These are phyloP conservation scores for Fraxinus baroniana DNA, from an alignment of 305 asterid genomes.

Conservation along the genomic window DNA sequence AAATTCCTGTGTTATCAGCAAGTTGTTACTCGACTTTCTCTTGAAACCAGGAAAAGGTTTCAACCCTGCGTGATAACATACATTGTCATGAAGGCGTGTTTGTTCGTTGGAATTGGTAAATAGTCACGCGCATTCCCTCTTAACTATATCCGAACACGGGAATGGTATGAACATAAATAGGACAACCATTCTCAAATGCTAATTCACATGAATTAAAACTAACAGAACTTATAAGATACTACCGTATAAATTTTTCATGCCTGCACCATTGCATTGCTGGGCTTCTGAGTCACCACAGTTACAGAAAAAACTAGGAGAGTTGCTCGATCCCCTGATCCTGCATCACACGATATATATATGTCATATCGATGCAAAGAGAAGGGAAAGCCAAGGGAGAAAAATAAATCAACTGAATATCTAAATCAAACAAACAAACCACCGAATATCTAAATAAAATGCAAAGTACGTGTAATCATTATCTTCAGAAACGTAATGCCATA, in stretches of 20 bases:
- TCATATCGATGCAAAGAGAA: not conserved
- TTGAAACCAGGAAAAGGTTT: slow-evolving; percentile 64
- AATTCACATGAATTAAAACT: not conserved
- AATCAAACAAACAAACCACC: not conserved
- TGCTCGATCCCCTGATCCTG: slow-evolving; percentile 56
- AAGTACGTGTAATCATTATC: not conserved
- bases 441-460: not conserved
- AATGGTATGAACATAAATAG: not conserved
- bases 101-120: not conserved
- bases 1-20: slow-evolving; percentile 32
- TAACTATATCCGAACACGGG: not conserved
- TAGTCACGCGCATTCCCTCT: not conserved
- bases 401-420: not conserved
- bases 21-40: slow-evolving; percentile 53
- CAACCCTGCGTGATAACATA: slow-evolving; percentile 48
- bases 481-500: not conserved
- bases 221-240: not conserved
- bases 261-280: slow-evolving; percentile 38
- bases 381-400: not conserved
- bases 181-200: not conserved
- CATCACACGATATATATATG: slow-evolving; percentile 11
- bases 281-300: slow-evolving; percentile 57
- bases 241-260: not conserved
- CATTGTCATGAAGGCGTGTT: not conserved
- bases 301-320: slow-evolving; percentile 39